Base-by-base conservation (phyloP, 2,329 filamentous ascomycete genomes). In the Eutypella sp. region DNA sequence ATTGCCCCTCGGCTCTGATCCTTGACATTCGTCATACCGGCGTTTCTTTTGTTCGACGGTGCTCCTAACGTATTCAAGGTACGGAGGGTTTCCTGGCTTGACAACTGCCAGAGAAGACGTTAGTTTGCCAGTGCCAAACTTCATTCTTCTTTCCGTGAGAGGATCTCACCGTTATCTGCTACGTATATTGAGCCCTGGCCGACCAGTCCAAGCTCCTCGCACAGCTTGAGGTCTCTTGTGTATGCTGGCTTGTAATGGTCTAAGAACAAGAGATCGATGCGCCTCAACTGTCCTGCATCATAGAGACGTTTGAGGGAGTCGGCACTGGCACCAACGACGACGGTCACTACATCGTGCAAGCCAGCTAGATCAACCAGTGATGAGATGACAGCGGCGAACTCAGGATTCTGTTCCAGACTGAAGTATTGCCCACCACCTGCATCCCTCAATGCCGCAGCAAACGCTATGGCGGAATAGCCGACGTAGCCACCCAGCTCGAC, bases 181-280 rank as follows among this genome's bases (percentile, higher is more conserved):
- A 77, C 82, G 18, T 86, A 66, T 0, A 86, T 74, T 1, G 76
- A 77, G 0, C 86, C 86, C 0, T 75, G 72, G 0, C 69, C 71
- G 3, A 93, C 71, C 29, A 92, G 62, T 0, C 74, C 76, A 5
- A 91, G 68, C 33, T 85, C 74, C 67, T 93, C 88, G 60, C 84
- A 88, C 0, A 90, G 74, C 67, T 89, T 89, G 49, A 92, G 65
- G 56, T 93, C 89, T 0, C 78, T 75, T 1, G 78, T 79, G 61
- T 92, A 93, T 0, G 82, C 78, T 1, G 85, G 84, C 65, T 92
- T 91, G 66, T 85, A 84, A 63, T 93, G 88, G 57, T 93, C 89
- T 29, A 93, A 68, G 63, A 93, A 92, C 64, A 90, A 70, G 33
- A 91, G 67, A 55, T 89, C 85, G 48, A 90, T 79, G 39, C 75